Evolutionary conservation across 1,284 basidiomycete species (phyloP), one percentile per base, ranked within the genome.

Genomic region (Mycosarcoma maydis): DNA sequence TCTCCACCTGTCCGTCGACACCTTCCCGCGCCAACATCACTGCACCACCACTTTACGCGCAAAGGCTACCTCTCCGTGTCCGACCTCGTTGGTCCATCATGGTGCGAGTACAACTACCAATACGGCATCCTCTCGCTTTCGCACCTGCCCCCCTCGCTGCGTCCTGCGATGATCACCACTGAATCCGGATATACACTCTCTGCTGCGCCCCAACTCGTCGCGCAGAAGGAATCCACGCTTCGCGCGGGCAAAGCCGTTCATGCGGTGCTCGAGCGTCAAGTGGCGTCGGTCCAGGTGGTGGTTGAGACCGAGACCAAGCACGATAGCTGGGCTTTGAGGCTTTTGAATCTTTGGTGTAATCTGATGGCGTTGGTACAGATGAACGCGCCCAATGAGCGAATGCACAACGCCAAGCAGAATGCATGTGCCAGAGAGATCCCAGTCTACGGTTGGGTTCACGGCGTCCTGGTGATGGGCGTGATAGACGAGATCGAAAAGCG

Each of bases 301-400:
- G 75, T 90, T 9, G 34, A 81, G 11, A 79, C 86, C 1, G 81
- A 73, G 1, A 87, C 86, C 0, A 65, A 82, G 1, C 90, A 91
- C 77, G 91, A 92, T 71, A 84, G 85, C 13, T 92, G 90, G 88
- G 91, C 86, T 7, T 76, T 91, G 48, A 85, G 88, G 88, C 88
- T 78, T 50, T 84, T 82, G 27, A 66, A 73, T 40, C 40, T 75
- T n/a, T 71, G 68, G 68, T 61, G 62, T 22, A 50, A 66, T 51
- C 46, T 71, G 11, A 27, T 33, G 29, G 46, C 13, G 2, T 23
- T 69, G 29, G 16, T 56, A 0, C 27, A 29, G 13, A 33, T 14
- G 26, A 29, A 23, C 17, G 50, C 30, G n/a, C n/a, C n/a, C n/a
- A n/a, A n/a, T n/a, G n/a, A n/a, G n/a, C n/a, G n/a, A 1, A 52